Evolutionary conservation across 2,329 filamentous ascomycete species (phyloP).

Genomic region (Mycosphaerella sp.): DNA sequence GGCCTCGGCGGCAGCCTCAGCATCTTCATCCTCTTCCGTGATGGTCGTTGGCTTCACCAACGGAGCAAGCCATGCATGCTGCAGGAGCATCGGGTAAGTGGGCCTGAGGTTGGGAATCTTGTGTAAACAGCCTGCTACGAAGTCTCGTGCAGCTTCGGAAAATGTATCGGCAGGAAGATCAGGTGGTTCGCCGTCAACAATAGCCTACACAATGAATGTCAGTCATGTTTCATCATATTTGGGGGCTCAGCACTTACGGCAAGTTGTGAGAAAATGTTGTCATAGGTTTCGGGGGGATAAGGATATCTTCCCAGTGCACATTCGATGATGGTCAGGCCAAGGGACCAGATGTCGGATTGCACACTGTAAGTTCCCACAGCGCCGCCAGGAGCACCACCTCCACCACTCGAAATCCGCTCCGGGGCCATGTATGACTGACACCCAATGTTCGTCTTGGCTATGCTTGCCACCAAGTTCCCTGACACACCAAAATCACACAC

Average conservation of each 20-base stretch:
- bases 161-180: conserved; percentile 73
- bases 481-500: conserved; percentile 98
- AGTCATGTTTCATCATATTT: neutral
- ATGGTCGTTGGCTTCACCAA: conserved; percentile 72
- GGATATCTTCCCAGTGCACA: conserved; percentile 92
- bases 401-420: conserved; percentile 84
- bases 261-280: conserved; percentile 96
- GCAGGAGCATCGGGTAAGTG: conserved; percentile 83
- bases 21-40: conserved; percentile 61
- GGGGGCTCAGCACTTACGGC: conserved; percentile 59
- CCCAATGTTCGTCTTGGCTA: conserved; percentile 97
- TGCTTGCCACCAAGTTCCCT: conserved; percentile 92
- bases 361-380: conserved; percentile 88
- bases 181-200: conserved; percentile 94
- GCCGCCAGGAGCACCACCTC: conserved; percentile 63
- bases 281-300: conserved; percentile 94
- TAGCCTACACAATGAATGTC: conserved; percentile 58
- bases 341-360: conserved; percentile 95
- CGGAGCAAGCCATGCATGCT: conserved; percentile 78
- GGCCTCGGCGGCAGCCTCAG: conserved; percentile 32
- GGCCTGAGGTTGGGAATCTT: conserved; percentile 89
- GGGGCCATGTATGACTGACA: conserved; percentile 99
- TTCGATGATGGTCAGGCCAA: conserved; percentile 91
- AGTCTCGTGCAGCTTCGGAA: conserved; percentile 72
- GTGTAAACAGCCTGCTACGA: conserved; percentile 83